Conservation (phyloP, 768 basidiomycete species). For the Coprinopsis cinerea region DNA sequence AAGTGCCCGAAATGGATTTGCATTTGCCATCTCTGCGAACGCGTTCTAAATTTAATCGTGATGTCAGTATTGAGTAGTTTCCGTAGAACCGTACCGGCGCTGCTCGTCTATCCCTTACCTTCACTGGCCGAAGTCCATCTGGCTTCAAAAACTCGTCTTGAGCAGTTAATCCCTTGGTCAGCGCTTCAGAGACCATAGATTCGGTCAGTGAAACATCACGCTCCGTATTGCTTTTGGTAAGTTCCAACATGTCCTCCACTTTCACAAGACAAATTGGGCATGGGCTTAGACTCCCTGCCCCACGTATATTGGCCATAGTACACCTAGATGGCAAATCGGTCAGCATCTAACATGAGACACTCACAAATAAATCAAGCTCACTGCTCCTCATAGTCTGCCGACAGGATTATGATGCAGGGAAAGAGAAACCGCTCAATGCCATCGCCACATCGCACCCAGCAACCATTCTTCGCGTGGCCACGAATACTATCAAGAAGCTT, state of each 20-base stretch:
- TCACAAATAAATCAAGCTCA: slow-evolving; percentile 17
- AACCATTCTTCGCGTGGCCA: slow-evolving; percentile 7
- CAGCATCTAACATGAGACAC: not conserved
- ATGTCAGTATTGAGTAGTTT: slow-evolving; percentile 12
- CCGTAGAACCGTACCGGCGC: slow-evolving; percentile 18
- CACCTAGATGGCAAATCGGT: slow-evolving; percentile 16
- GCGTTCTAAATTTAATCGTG: too few relatives aligned
- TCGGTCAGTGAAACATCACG: not conserved
- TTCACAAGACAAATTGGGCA: not conserved
- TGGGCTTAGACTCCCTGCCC: slow-evolving; percentile 9
- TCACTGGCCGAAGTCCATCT: slow-evolving; percentile 7
- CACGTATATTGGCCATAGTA: slow-evolving; percentile 31
- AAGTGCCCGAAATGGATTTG: slow-evolving; percentile 27
- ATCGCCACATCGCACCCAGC: slow-evolving; percentile 11
- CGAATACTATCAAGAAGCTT: slow-evolving; percentile 23
- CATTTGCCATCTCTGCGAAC: slow-evolving; percentile 31
- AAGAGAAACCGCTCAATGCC: slow-evolving; percentile 22
- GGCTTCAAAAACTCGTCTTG: not conserved
- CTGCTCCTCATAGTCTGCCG: slow-evolving; percentile 42
- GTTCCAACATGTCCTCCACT: not conserved
- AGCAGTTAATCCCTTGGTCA: not conserved
- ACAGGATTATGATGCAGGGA: slow-evolving; percentile 31
- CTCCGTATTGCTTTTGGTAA: not conserved
- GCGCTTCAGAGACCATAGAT: not conserved
- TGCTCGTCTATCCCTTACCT: slow-evolving; percentile 12